These are phyloP conservation scores for Triticum urartu DNA, from an alignment of 176 grass and related monocot genomes.

Conservation along the genomic window DNA sequence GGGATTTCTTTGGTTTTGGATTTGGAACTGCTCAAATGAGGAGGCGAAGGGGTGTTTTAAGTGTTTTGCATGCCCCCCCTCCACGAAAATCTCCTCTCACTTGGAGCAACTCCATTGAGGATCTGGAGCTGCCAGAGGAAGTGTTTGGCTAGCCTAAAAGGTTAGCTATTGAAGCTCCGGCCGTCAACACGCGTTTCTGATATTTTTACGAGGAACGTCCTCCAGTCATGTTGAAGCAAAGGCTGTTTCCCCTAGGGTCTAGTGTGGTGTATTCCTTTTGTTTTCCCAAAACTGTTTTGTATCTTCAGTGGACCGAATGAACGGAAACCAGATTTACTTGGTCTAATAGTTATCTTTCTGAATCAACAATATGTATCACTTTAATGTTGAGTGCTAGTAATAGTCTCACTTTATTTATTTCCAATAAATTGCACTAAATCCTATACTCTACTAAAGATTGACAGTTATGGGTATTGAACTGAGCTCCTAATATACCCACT, in stretches of 20 bases:
- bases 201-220: conserved; percentile 71
- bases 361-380: background rate
- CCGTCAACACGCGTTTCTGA: conserved; percentile 40
- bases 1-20: conserved; percentile 31
- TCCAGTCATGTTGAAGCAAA: conserved; percentile 46
- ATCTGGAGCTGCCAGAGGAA: background rate
- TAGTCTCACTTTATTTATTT: background rate
- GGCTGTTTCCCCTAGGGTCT: conserved; percentile 45
- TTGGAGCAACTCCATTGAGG: conserved; percentile 15
- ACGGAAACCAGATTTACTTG: background rate
- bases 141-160: conserved; percentile 8
- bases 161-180: conserved; percentile 24
- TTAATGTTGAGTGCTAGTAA: background rate
- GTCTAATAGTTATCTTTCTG: background rate
- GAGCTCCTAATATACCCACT: background rate
- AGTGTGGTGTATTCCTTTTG: conserved; percentile 39
- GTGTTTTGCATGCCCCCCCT: conserved; percentile 3
- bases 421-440: background rate
- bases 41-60: conserved; percentile 27
- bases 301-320: conserved; percentile 35
- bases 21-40: conserved; percentile 41
- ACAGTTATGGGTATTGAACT: background rate
- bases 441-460: background rate
- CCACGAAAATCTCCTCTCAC: background rate
- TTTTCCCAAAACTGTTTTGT: conserved; percentile 18